Base-by-base conservation (phyloP, 345 rosid genomes). In the Microthlaspi erraticum region DNA sequence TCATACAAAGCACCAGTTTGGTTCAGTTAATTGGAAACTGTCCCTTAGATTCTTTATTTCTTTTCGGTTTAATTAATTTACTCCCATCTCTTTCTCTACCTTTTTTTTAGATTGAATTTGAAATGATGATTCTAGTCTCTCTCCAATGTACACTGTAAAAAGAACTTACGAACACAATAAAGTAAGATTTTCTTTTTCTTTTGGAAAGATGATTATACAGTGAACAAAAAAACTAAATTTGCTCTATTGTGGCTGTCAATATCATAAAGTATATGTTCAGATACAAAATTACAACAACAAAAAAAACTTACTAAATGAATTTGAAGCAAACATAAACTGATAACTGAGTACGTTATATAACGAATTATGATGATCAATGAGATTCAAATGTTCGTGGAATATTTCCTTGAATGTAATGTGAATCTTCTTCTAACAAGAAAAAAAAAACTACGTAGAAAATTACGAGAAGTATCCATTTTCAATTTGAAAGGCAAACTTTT, bases 1-100 rank as follows among this genome's bases (percentile, higher is more conserved):
- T 68, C 74, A 44, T 68, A 74, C 74, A 68, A 74, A 60, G 51
- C 78, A 74, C 36, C 57, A 53, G 73, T 66, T 74, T 14, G 74
- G 49, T 66, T 73, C 73, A 68, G 64, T 68, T 74, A 52, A 68
- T 51, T 74, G 18, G 23, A 68, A 74, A 74, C 63, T 74, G 37
- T 66, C 45, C 26, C 68, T 34, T 67, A 52, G 58, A 60, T 60
- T 74, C 61, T 74, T 56, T 57, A 49, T 58, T 65, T 56, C 48
- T 48, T 45, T 64, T 48, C 18, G 8, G 7, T 52, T 55, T 55
- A 29, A 8, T 55, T 64, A 46, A 56, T 48, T 46, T 29, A 29
- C 53, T 29, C 64, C 31, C 51, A 6, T 52, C 52, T 44, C 44
- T 32, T 33, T 62, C 10, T 52, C 60, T 51, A 52, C 52, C 7